A percentile compares a stretch with the other conserved stretches of the same genome.
phyloP scores from a whole-genome alignment of 345 rosid genomes.

The Camelina hispida region DNA sequence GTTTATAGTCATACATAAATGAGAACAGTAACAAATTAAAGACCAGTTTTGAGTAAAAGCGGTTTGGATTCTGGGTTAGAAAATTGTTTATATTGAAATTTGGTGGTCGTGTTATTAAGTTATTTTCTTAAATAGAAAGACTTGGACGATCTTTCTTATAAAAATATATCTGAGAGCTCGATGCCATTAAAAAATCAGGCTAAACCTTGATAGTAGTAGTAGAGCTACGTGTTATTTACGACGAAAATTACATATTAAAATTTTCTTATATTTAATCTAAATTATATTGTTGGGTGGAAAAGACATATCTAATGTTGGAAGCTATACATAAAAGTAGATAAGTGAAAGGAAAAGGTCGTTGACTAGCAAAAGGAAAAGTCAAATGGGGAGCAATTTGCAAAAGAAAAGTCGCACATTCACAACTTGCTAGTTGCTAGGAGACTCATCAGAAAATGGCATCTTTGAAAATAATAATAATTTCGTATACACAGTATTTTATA shows the following conservation, averaged over 20 bases:
- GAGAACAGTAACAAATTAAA: not conserved
- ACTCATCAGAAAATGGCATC: slow-evolving; percentile 30
- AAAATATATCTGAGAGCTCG: no score
- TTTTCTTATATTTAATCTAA: not conserved
- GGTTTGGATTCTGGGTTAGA: not conserved
- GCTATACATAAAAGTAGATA: not conserved
- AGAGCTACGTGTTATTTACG: not conserved
- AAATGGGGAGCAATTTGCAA: slow-evolving; percentile 24
- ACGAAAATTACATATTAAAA: not conserved
- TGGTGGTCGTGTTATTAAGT: not conserved
- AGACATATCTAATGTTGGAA: slow-evolving; percentile 10
- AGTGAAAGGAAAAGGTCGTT: slow-evolving; percentile 19
- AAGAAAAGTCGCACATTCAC: slow-evolving; percentile 32
- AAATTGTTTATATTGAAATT: not conserved
- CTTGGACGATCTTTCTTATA: not conserved
- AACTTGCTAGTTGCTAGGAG: slow-evolving; percentile 39
- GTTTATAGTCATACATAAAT: not conserved
- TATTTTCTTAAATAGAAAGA: not conserved
- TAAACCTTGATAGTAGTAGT: not conserved
- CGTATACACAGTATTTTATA: not conserved
- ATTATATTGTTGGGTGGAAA: not conserved
- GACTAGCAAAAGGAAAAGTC: slow-evolving; percentile 16
- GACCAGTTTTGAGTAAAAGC: no score
- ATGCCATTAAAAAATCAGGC: not conserved
- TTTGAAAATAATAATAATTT: slow-evolving; percentile 33